Percentiles rank a stretch among this genome's conserved stretches.
These are phyloP conservation scores for Hymenoscyphus fraxineus DNA, from an alignment of 2,329 filamentous ascomycete species.

Conservation along the genomic window DNA sequence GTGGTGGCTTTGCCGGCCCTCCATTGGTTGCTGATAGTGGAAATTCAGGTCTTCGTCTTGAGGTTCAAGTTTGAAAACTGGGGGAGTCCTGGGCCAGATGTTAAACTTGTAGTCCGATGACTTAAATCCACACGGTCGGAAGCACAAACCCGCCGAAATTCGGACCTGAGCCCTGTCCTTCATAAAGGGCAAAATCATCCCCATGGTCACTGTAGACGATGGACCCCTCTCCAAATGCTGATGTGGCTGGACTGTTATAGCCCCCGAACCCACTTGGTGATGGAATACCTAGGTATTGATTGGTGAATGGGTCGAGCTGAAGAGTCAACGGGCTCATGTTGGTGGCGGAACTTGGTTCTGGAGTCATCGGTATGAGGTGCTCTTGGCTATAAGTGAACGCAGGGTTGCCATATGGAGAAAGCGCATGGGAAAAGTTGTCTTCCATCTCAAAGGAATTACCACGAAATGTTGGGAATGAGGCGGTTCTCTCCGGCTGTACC, in stretches of 20 bases:
- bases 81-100: slow-evolving; percentile 34
- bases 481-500: slow-evolving; percentile 55
- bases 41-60: slow-evolving; percentile 22
- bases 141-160: slow-evolving; percentile 38
- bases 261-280: slow-evolving; percentile 52
- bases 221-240: slow-evolving; percentile 59
- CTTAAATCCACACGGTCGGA: slow-evolving; percentile 37
- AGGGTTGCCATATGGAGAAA: slow-evolving; percentile 54
- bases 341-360: slow-evolving; percentile 44
- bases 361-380: slow-evolving; percentile 54
- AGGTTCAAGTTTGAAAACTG: slow-evolving; percentile 30
- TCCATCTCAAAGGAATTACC: slow-evolving; percentile 51
- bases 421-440: slow-evolving; percentile 41
- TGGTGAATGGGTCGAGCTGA: slow-evolving; percentile 44
- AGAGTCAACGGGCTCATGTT: slow-evolving; percentile 53
- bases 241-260: slow-evolving; percentile 58
- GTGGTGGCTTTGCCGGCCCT: slow-evolving; percentile 6
- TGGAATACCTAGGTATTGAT: slow-evolving; percentile 61
- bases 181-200: slow-evolving; percentile 41
- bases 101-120: slow-evolving; percentile 33
- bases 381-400: slow-evolving; percentile 63
- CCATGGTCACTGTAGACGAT: slow-evolving; percentile 61
- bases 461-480: slow-evolving; percentile 58
- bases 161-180: slow-evolving; percentile 31
- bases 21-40: neutral